Evolutionary conservation across 1,139 yeast species (phyloP).

Genomic region (Meyerozyma guilliermondii): DNA sequence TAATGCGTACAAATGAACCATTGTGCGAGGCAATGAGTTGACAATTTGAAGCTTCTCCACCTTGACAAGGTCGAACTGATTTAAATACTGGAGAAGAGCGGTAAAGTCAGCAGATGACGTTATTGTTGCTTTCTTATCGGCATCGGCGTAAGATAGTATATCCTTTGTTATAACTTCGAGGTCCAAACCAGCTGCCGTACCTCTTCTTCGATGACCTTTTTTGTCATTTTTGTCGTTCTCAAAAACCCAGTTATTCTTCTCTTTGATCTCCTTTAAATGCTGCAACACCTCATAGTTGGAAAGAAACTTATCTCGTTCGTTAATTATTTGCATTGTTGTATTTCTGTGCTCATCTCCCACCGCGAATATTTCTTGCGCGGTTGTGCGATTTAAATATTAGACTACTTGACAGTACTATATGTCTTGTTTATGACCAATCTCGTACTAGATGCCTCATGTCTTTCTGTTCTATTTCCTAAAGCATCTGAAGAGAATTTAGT

Average conservation of each 20-base stretch:
- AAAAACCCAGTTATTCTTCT: constrained; percentile 42
- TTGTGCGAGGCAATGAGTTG: constrained; percentile 71
- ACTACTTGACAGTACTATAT: too few species aligned
- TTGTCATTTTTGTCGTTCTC: constrained; percentile 16
- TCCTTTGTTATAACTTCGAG: constrained; percentile 71
- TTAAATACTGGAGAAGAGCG: constrained; percentile 47
- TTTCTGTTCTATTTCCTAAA: not conserved
- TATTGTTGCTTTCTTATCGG: constrained; percentile 37
- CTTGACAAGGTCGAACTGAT: constrained; percentile 60
- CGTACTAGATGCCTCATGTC: constrained; percentile 4
- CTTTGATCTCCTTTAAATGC: constrained; percentile 52
- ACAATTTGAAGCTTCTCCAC: constrained; percentile 82
- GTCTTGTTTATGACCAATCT: constrained; percentile 4
- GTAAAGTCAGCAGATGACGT: constrained; percentile 46
- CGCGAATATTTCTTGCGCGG: too few species aligned
- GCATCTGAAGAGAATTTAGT: constrained; percentile 4
- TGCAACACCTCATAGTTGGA: constrained; percentile 69
- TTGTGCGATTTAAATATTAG: too few species aligned
- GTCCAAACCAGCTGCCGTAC: constrained; percentile 41
- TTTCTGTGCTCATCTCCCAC: not conserved
- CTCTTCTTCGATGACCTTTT: constrained; percentile 34
- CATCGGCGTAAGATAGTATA: constrained; percentile 43
- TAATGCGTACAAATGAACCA: constrained; percentile 73
- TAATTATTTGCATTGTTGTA: constrained; percentile 32
- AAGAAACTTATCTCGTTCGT: constrained; percentile 56